Conservation (phyloP, 192 early-diverging fungal species). For the Coemansia sp. region DNA sequence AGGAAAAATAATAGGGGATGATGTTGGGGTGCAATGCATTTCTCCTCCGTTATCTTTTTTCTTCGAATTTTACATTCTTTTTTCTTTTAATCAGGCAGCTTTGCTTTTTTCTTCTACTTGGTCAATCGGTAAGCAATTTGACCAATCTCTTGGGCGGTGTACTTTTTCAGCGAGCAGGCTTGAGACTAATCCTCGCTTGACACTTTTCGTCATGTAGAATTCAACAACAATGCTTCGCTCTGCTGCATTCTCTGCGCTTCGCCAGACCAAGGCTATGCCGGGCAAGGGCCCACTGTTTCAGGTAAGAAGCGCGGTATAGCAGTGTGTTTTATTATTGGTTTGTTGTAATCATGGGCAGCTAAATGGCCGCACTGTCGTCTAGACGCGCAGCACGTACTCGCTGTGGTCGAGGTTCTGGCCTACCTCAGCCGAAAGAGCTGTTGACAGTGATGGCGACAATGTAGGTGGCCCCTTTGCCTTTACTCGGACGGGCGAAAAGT, state of each 20-base stretch:
- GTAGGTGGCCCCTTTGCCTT: not conserved
- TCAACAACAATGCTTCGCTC: conserved; percentile 40
- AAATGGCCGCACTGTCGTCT: not conserved
- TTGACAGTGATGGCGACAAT: not conserved
- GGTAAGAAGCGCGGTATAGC: conserved; percentile 17
- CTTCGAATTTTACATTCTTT: not conserved
- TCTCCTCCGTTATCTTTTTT: not conserved
- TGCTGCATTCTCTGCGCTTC: conserved; percentile 33
- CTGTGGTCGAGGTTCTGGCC: conserved; percentile 34
- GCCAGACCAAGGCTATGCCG: conserved; percentile 30
- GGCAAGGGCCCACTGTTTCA: conserved; percentile 39
- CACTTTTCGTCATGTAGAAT: not conserved
- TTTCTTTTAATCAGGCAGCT: not conserved
- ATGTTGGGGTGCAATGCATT: not conserved
- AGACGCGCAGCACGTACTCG: conserved; percentile 9
- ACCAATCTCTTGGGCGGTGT: not conserved
- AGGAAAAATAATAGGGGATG: not conserved
- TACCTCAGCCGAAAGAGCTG: not conserved
- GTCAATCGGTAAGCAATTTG: not conserved
- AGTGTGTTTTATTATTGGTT: not conserved
- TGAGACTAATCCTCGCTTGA: not conserved
- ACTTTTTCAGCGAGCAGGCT: not conserved
- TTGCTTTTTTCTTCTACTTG: not conserved
- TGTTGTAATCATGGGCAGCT: not conserved
- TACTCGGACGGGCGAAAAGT: not conserved